Evolutionary conservation across 2,329 filamentous ascomycete genomes (phyloP).

Genomic region (Pyrenochaeta sp.): DNA sequence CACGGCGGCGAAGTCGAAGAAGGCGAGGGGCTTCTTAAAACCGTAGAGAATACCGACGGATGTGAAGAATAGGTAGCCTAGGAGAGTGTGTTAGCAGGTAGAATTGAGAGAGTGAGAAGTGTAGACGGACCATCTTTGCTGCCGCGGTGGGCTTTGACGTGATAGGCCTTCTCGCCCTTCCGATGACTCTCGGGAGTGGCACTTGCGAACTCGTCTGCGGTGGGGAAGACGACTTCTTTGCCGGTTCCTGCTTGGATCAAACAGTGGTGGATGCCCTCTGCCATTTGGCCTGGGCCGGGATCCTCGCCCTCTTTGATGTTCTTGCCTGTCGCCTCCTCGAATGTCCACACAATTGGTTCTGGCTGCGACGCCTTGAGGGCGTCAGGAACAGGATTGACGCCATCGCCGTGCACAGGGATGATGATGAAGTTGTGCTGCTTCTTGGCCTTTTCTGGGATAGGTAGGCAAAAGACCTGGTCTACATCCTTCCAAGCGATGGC

Average conservation of each 20-base stretch:
- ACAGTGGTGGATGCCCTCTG: conserved; percentile 51
- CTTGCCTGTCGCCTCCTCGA: conserved; percentile 60
- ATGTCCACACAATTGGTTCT: conserved; percentile 68
- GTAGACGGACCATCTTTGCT: conserved; percentile 67
- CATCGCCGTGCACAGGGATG: conserved; percentile 61
- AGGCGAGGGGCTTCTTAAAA: conserved; percentile 70
- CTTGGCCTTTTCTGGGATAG: conserved; percentile 69
- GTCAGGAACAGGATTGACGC: conserved; percentile 55
- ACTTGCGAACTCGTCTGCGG: conserved; percentile 66
- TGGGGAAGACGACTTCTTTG: conserved; percentile 60
- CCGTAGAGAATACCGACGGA: conserved; percentile 68
- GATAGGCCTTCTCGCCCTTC: conserved; percentile 68
- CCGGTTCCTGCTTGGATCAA: conserved; percentile 54
- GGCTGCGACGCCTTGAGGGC: conserved; percentile 46
- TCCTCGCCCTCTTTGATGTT: conserved; percentile 53
- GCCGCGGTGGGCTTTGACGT: conserved; percentile 69
- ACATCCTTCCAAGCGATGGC: conserved; percentile 59
- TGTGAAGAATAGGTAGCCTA: conserved; percentile 70
- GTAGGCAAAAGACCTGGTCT: conserved; percentile 67
- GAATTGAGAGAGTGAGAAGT: neutral
- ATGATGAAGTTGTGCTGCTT: conserved; percentile 70
- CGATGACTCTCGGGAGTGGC: conserved; percentile 66
- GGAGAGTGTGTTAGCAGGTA: conserved; percentile 15
- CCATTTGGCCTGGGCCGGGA: conserved; percentile 53
- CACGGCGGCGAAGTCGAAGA: conserved; percentile 67